A percentile compares a stretch with the other conserved stretches of the same genome.
These are phyloP conservation scores for Aspergillus ellipticus DNA, from an alignment of 495 filamentous ascomycete genomes.

Conservation along the genomic window DNA sequence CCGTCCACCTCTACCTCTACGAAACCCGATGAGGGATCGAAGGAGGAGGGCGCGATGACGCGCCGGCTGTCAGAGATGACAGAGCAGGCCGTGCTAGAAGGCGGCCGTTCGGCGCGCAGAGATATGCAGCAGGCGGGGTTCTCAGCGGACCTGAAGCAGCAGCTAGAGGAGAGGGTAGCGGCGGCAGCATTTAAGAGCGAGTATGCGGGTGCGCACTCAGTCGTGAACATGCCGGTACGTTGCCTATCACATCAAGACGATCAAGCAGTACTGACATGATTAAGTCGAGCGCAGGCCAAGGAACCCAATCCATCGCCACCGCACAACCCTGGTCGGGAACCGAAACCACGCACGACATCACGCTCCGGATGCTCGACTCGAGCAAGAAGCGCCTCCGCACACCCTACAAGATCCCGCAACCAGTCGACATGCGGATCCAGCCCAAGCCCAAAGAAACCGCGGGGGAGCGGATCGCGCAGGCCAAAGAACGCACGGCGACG, in stretches of 20 bases:
- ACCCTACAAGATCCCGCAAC: slow-evolving; percentile 42
- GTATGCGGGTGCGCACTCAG: slow-evolving; percentile 64
- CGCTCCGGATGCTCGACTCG: slow-evolving; percentile 85
- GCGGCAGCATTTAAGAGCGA: slow-evolving; percentile 66
- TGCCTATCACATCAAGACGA: background rate
- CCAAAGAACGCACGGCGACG: slow-evolving; percentile 70
- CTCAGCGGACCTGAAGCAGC: slow-evolving; percentile 74
- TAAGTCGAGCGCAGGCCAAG: slow-evolving; percentile 61
- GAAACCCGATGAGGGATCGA: slow-evolving; percentile 11
- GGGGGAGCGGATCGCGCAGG: slow-evolving; percentile 66
- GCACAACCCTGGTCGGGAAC: slow-evolving; percentile 74
- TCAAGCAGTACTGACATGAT: background rate
- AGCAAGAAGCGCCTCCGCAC: slow-evolving; percentile 67
- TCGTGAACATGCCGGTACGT: slow-evolving; percentile 59
- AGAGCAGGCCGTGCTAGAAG: slow-evolving; percentile 70
- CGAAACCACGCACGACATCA: slow-evolving; percentile 68
- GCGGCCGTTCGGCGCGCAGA: slow-evolving; percentile 64
- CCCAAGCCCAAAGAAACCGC: slow-evolving; percentile 39
- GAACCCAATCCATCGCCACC: slow-evolving; percentile 67
- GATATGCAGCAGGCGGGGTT: slow-evolving; percentile 85
- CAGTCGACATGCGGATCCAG: slow-evolving; percentile 59
- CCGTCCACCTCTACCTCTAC: background rate
- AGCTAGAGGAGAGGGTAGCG: slow-evolving; percentile 70
- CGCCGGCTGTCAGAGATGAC: slow-evolving; percentile 73
- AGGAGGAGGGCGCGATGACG: slow-evolving; percentile 61